Percentiles rank a stretch among this genome's conserved stretches.
Conservation (phyloP, 2,329 filamentous ascomycete species). For the Aureobasidium sp. region DNA sequence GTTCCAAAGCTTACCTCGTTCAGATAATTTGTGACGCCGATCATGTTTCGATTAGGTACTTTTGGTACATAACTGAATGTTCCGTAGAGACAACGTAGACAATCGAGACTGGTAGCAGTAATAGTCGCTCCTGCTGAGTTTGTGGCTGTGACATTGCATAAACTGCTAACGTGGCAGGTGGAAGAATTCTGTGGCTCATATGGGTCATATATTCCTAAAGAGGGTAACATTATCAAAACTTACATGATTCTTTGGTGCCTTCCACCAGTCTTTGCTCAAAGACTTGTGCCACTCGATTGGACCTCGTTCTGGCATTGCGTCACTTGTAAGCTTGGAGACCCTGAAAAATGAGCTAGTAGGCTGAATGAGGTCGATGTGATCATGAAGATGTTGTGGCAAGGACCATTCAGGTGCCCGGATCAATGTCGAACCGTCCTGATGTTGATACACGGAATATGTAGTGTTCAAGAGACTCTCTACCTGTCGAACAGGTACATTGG, state of each 20-base stretch:
- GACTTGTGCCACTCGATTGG: neutral
- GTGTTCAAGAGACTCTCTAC: constrained; percentile 48
- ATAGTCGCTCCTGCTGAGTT: neutral
- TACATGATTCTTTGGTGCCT: constrained; percentile 10
- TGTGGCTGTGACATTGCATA: neutral
- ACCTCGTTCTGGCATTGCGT: constrained; percentile 15
- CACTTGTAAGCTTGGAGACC: constrained; percentile 19
- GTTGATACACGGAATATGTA: constrained; percentile 38
- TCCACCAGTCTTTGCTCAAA: constrained; percentile 29
- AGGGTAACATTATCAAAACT: neutral
- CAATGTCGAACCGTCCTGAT: constrained; percentile 41
- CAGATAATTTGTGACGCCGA: constrained; percentile 40
- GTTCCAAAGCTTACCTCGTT: constrained; percentile 23
- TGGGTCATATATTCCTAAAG: too few species aligned
- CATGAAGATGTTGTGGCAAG: constrained; percentile 46
- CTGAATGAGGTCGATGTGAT: constrained; percentile 49
- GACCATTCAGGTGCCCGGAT: constrained; percentile 54
- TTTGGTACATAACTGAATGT: constrained; percentile 45
- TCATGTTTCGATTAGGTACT: constrained; percentile 31
- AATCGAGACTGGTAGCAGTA: constrained; percentile 35
- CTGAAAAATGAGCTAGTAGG: constrained; percentile 52
- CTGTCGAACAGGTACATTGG: constrained; percentile 42
- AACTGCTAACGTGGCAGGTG: constrained; percentile 41
- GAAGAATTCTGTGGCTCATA: constrained; percentile 7
- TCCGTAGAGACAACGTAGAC: constrained; percentile 45